These are phyloP conservation scores for Aureobasidium sp. DNA, from an alignment of 2,329 filamentous ascomycete genomes.

Conservation along the genomic window DNA sequence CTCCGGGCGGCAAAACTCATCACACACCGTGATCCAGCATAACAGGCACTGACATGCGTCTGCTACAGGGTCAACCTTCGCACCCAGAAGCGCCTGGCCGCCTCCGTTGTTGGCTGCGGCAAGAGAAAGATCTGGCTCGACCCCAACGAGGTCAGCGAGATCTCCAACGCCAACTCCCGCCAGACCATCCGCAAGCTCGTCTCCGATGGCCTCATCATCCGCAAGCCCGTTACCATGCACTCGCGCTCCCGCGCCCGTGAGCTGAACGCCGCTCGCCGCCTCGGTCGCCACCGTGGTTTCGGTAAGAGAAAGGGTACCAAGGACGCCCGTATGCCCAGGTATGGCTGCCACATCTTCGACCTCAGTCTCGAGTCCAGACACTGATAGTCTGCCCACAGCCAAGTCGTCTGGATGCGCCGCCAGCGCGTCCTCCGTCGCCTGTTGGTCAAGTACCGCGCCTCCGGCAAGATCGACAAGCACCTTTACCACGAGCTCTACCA, in stretches of 20 bases:
- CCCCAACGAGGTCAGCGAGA: constrained; percentile 98
- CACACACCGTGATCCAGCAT: constrained; percentile 9
- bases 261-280: constrained; percentile 87
- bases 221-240: constrained; percentile 99
- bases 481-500: constrained; percentile 99
- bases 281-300: constrained; percentile 97
- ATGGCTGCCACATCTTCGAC: constrained; percentile 39
- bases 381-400: constrained; percentile 51
- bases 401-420: constrained; percentile 99
- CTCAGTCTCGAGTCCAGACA: constrained; percentile 13
- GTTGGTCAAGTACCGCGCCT: constrained; percentile 98
- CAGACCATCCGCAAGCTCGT: constrained; percentile 99
- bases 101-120: constrained; percentile 96
- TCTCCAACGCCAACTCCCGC: constrained; percentile 99
- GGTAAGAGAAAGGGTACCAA: constrained; percentile 99
- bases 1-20: constrained; percentile 14
- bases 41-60: constrained; percentile 16
- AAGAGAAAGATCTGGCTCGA: constrained; percentile 99
- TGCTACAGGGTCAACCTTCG: constrained; percentile 88
- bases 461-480: constrained; percentile 99
- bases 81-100: constrained; percentile 99
- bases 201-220: constrained; percentile 99
- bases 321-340: constrained; percentile 98
- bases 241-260: constrained; percentile 93
- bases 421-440: constrained; percentile 98